phyloP scores from a whole-genome alignment of 108 stramenopile genomes.

The Nitzschia sp. region DNA sequence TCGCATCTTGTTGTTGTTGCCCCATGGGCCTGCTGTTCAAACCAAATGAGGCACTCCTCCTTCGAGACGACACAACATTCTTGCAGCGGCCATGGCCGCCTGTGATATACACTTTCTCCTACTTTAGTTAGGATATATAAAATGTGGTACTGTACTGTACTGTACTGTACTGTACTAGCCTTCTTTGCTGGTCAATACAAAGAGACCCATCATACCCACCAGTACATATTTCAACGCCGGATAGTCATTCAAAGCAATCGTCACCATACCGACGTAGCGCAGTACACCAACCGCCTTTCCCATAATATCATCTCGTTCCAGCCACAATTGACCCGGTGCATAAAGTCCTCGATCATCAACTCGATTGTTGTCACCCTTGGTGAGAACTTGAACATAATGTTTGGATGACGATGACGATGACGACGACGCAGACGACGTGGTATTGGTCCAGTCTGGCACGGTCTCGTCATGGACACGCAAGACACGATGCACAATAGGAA shows the following conservation, averaged over 20 bases:
- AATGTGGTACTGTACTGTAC: no score
- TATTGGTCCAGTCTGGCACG: conserved; percentile 31
- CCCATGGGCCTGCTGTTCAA: neutral
- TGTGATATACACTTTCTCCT: no score
- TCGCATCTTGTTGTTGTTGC: conserved; percentile 14
- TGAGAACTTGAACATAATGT: conserved; percentile 84
- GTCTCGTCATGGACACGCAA: conserved; percentile 86
- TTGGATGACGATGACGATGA: no score
- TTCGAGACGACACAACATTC: no score
- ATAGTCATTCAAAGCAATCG: conserved; percentile 99
- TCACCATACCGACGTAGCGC: conserved; percentile 98
- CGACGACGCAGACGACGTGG: conserved; percentile 14
- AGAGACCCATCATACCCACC: conserved; percentile 98
- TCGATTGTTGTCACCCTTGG: conserved; percentile 99
- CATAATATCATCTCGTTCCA: conserved; percentile 95
- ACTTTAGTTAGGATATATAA: no score
- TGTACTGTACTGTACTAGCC: no score
- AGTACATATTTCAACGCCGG: conserved; percentile 96
- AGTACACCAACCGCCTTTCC: conserved; percentile 94
- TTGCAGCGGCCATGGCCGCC: no score
- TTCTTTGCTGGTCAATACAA: conserved; percentile 98
- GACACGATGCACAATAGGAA: conserved; percentile 99
- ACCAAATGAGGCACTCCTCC: neutral
- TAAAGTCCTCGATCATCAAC: conserved; percentile 99
- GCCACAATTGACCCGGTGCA: conserved; percentile 99